These are phyloP conservation scores for Lipomyces japonicus DNA, from an alignment of 805 yeast species.

Conservation along the genomic window DNA sequence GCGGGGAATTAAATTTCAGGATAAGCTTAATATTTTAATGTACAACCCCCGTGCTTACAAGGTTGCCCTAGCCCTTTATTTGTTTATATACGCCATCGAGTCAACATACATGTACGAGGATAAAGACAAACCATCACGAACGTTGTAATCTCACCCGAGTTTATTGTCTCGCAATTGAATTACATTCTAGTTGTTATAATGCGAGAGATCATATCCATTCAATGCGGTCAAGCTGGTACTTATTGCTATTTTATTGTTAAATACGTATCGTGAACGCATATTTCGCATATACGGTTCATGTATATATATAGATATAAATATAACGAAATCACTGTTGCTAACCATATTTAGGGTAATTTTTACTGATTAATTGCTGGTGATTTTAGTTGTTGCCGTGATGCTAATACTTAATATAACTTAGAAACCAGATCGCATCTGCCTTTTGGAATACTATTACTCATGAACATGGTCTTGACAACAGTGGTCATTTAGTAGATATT, in stretches of 20 bases:
- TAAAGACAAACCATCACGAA: no score
- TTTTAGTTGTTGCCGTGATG: background rate
- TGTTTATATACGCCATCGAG: no score
- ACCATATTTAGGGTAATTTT: no score
- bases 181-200: no score
- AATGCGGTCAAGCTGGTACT: slow-evolving; percentile 45
- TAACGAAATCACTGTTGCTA: background rate
- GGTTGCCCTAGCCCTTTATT: no score
- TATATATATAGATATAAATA: background rate
- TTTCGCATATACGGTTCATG: background rate
- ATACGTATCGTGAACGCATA: no score
- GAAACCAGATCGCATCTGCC: slow-evolving; percentile 43
- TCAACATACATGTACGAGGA: no score
- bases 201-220: slow-evolving; percentile 46
- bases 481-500: slow-evolving; percentile 36
- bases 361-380: background rate
- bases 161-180: no score
- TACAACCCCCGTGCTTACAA: no score
- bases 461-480: slow-evolving; percentile 42
- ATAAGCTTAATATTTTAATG: no score
- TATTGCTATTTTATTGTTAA: slow-evolving; percentile 1
- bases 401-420: slow-evolving; percentile 1
- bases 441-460: slow-evolving; percentile 43
- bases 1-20: no score
- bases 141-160: no score